These are phyloP conservation scores for Geotrichum reessii DNA, from an alignment of 1,139 yeast species.

Conservation along the genomic window DNA sequence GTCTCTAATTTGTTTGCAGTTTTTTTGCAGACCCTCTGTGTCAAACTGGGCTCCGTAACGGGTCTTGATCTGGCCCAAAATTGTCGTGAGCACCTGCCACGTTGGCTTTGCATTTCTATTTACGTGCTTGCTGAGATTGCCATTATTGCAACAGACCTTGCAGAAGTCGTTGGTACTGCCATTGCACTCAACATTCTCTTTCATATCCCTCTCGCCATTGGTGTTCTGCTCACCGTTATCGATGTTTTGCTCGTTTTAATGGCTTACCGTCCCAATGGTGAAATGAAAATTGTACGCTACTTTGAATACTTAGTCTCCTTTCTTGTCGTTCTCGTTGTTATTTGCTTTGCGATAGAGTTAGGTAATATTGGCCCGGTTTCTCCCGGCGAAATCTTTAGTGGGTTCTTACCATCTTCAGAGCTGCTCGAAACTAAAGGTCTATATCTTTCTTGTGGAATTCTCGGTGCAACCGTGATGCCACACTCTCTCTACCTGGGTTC, in stretches of 20 bases:
- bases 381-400: constrained; percentile 54
- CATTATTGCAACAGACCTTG: constrained; percentile 77
- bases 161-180: constrained; percentile 86
- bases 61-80: constrained; percentile 72
- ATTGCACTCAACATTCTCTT: constrained; percentile 68
- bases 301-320: constrained; percentile 64
- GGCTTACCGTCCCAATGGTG: constrained; percentile 68
- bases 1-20: constrained; percentile 68
- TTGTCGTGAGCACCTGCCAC: constrained; percentile 57
- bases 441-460: constrained; percentile 67
- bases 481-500: constrained; percentile 72
- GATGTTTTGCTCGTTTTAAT: constrained; percentile 70
- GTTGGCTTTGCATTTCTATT: constrained; percentile 49
- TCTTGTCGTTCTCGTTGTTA: constrained; percentile 61
- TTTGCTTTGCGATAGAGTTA: constrained; percentile 67
- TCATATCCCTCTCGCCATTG: constrained; percentile 69
- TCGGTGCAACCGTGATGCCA: constrained; percentile 84
- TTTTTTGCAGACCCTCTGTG: constrained; percentile 64
- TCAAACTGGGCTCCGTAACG: constrained; percentile 73
- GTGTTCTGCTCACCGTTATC: constrained; percentile 62
- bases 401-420: constrained; percentile 61
- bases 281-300: constrained; percentile 55
- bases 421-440: constrained; percentile 61
- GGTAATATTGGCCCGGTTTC: constrained; percentile 47
- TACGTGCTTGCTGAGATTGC: constrained; percentile 76